phyloP scores from a whole-genome alignment of 495 filamentous ascomycete genomes.

The Aspergillus incahuasiensis region DNA sequence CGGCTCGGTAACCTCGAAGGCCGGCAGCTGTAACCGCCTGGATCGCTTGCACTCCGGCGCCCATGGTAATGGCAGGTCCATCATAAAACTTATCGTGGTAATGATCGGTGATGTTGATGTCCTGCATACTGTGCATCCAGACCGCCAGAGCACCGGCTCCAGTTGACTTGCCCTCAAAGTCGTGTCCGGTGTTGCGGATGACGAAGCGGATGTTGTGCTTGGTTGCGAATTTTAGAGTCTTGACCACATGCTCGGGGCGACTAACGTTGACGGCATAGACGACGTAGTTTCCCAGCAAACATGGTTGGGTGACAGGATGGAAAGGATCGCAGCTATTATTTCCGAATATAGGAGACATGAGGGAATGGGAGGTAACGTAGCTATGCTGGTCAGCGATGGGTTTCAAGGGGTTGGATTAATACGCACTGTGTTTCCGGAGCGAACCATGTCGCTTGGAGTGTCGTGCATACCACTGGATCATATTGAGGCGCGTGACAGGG shows the following conservation, averaged over 20 bases:
- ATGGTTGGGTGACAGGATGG: slow-evolving; percentile 25
- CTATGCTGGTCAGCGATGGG: too few relatives aligned
- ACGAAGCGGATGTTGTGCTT: slow-evolving; percentile 55
- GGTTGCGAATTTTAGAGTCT: slow-evolving; percentile 42
- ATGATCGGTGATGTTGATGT: slow-evolving; percentile 29
- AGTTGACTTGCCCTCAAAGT: slow-evolving; percentile 50
- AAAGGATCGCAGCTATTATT: slow-evolving; percentile 55
- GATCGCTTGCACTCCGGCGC: slow-evolving; percentile 47
- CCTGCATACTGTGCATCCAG: slow-evolving; percentile 47
- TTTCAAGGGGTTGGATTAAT: too few relatives aligned
- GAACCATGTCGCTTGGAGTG: slow-evolving; percentile 20
- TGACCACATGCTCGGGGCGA: slow-evolving; percentile 15
- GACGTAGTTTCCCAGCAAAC: slow-evolving; percentile 30
- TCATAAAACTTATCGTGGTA: slow-evolving; percentile 36
- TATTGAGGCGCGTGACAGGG: slow-evolving; percentile 14
- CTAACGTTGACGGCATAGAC: slow-evolving; percentile 44
- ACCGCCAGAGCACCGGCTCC: slow-evolving; percentile 45
- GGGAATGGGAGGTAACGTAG: too few relatives aligned
- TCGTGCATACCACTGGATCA: slow-evolving; percentile 8
- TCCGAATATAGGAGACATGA: too few relatives aligned
- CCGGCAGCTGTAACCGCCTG: slow-evolving; percentile 46
- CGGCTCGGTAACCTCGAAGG: slow-evolving; percentile 15
- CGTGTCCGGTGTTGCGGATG: slow-evolving; percentile 56
- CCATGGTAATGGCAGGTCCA: slow-evolving; percentile 50
- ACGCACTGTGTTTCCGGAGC: neutral